phyloP scores from a whole-genome alignment of 257 asterid genomes.

The Ajuga chamaepitys region DNA sequence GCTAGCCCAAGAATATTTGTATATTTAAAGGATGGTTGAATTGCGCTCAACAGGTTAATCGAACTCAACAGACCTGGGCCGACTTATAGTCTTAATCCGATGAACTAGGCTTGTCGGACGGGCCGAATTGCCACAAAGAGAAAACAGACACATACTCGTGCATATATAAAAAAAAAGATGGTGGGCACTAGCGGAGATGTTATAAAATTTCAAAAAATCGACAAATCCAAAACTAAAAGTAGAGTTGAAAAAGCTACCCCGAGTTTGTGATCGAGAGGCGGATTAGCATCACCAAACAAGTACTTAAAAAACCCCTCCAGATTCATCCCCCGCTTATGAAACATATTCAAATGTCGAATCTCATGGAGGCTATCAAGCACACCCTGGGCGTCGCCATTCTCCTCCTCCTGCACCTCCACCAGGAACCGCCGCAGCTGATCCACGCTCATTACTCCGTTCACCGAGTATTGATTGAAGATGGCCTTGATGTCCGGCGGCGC shows the following conservation, averaged over 20 bases:
- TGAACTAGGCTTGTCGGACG: too few species aligned
- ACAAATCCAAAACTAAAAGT: background rate
- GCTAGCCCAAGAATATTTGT: too few species aligned
- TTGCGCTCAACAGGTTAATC: too few species aligned
- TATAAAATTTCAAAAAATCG: too few species aligned
- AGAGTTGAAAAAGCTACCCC: slow-evolving; percentile 25
- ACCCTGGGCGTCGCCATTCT: slow-evolving; percentile 35
- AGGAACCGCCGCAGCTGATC: slow-evolving; percentile 41
- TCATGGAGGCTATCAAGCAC: slow-evolving; percentile 26
- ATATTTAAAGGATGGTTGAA: too few species aligned
- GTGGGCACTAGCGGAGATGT: too few species aligned
- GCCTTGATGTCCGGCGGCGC: slow-evolving; percentile 39
- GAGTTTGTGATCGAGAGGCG: slow-evolving; percentile 32
- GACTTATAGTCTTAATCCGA: too few species aligned
- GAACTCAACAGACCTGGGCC: too few species aligned
- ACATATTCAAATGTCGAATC: slow-evolving; percentile 24
- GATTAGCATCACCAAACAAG: slow-evolving; percentile 40
- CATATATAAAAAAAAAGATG: too few species aligned
- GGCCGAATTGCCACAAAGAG: too few species aligned
- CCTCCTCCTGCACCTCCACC: slow-evolving; percentile 45
- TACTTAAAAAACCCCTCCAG: slow-evolving; percentile 38
- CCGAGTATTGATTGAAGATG: slow-evolving; percentile 27
- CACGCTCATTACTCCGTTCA: slow-evolving; percentile 34
- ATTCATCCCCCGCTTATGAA: slow-evolving; percentile 38
- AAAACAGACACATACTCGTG: too few species aligned